Evolutionary conservation across 768 basidiomycete genomes (phyloP).

Genomic region (Pholiota molesta): DNA sequence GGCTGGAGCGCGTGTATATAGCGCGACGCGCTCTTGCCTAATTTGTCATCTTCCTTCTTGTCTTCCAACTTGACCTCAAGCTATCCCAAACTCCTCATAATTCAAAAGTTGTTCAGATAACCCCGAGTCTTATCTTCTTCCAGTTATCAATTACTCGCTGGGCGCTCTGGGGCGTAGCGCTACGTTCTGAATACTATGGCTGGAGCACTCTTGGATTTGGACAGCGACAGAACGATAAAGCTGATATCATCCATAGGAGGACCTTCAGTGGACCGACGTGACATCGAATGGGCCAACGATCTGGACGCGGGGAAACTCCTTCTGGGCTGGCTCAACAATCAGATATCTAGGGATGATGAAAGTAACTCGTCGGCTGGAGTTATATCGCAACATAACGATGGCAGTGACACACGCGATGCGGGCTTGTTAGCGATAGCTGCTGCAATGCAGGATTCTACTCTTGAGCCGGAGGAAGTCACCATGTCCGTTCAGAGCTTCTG

Average conservation of each 20-base stretch:
- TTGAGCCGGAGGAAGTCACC: conserved; percentile 21
- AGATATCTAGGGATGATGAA: conserved; percentile 3
- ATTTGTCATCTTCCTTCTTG: conserved; percentile 2
- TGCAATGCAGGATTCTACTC: conserved; percentile 14
- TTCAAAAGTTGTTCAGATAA: neutral
- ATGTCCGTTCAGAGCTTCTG: conserved; percentile 16
- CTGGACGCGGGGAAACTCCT: conserved; percentile 15
- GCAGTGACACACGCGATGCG: neutral
- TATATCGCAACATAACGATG: neutral
- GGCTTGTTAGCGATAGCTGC: neutral
- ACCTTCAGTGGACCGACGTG: conserved; percentile 1
- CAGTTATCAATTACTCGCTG: neutral
- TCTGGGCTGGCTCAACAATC: conserved; percentile 18
- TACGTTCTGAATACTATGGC: neutral
- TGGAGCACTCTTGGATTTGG: neutral
- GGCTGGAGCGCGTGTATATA: too few species aligned
- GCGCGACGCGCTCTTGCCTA: neutral
- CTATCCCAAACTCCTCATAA: neutral
- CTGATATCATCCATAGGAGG: conserved; percentile 2
- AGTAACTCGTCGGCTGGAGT: neutral
- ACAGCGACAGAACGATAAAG: neutral
- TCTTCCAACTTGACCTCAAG: neutral
- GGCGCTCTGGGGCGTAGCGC: neutral
- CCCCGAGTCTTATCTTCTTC: too few species aligned
- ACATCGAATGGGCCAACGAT: conserved; percentile 9